Conservation (phyloP, 495 filamentous ascomycete species). For the Clavariopsis aquatica region DNA sequence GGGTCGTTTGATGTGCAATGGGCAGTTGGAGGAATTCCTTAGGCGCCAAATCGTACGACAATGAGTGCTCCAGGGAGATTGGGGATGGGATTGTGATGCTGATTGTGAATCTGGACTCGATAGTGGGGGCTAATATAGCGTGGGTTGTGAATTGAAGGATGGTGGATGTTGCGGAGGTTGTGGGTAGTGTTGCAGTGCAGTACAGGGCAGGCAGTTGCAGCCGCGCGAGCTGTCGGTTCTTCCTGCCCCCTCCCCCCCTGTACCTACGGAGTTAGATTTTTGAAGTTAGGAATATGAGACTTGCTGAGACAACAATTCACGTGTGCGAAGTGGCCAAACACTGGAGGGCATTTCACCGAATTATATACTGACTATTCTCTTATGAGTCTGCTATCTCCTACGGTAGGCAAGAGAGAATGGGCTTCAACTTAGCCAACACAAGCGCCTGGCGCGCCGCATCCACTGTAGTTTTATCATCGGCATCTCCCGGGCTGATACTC, state of each 20-base stretch:
- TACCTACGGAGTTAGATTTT: no score
- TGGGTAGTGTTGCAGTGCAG: background rate
- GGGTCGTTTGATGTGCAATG: slow-evolving; percentile 11
- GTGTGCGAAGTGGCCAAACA: no score
- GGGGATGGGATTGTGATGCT: background rate
- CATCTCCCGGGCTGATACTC: slow-evolving; percentile 63
- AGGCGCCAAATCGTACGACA: background rate
- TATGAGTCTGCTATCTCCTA: background rate
- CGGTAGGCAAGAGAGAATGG: slow-evolving; percentile 54
- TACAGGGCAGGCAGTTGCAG: no score
- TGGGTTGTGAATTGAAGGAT: background rate
- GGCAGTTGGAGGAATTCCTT: no score
- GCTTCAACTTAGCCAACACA: slow-evolving; percentile 57
- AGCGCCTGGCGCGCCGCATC: slow-evolving; percentile 56
- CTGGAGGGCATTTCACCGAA: no score
- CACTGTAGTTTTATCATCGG: slow-evolving; percentile 59
- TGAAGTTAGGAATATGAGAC: no score
- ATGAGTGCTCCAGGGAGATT: background rate
- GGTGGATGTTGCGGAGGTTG: background rate
- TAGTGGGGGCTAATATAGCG: background rate
- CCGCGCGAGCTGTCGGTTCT: background rate
- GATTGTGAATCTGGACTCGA: background rate
- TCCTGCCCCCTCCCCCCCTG: background rate
- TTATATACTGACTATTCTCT: no score
- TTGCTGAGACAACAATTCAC: no score